phyloP scores from a whole-genome alignment of 1,284 basidiomycete species.

The Inonotus hispidus region DNA sequence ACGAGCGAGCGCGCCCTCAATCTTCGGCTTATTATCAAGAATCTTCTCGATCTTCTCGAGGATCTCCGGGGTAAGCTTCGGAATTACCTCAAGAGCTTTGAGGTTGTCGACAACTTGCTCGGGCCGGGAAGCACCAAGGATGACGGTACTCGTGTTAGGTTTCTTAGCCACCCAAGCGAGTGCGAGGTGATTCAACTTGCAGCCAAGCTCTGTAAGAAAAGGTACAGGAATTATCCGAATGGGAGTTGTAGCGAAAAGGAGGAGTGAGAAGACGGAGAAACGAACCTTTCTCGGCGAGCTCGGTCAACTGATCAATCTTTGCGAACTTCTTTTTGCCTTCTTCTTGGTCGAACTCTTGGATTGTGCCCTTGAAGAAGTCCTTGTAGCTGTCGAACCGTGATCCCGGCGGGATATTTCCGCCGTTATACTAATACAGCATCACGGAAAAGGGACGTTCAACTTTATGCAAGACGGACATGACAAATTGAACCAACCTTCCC shows the following conservation, averaged over 20 bases:
- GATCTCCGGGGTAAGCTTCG: slow-evolving; percentile 62
- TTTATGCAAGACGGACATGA: slow-evolving; percentile 26
- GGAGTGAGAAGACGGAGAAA: slow-evolving; percentile 21
- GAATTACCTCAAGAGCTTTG: slow-evolving; percentile 63
- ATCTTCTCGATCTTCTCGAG: slow-evolving; percentile 63
- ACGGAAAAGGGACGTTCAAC: background rate
- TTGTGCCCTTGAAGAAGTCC: slow-evolving; percentile 42
- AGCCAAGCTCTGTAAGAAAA: slow-evolving; percentile 43
- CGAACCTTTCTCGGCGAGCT: slow-evolving; percentile 45
- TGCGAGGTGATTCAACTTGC: slow-evolving; percentile 57
- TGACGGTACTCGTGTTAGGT: slow-evolving; percentile 52
- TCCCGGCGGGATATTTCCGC: slow-evolving; percentile 44
- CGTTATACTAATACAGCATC: slow-evolving; percentile 32
- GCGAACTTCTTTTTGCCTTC: slow-evolving; percentile 61
- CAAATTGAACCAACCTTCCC: slow-evolving; percentile 62
- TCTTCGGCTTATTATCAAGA: slow-evolving; percentile 44
- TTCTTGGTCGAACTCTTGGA: slow-evolving; percentile 39
- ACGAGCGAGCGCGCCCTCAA: slow-evolving; percentile 23
- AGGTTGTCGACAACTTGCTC: slow-evolving; percentile 65
- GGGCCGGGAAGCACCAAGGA: slow-evolving; percentile 55
- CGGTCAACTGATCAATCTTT: slow-evolving; percentile 63
- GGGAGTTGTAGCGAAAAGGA: background rate
- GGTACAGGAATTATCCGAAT: slow-evolving; percentile 25
- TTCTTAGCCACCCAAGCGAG: slow-evolving; percentile 69
- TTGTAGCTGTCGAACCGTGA: slow-evolving; percentile 57